Evolutionary conservation across 257 asterid genomes (phyloP), one percentile per base, ranked within the genome.

Genomic region (Nicotiana tomentosiformis): DNA sequence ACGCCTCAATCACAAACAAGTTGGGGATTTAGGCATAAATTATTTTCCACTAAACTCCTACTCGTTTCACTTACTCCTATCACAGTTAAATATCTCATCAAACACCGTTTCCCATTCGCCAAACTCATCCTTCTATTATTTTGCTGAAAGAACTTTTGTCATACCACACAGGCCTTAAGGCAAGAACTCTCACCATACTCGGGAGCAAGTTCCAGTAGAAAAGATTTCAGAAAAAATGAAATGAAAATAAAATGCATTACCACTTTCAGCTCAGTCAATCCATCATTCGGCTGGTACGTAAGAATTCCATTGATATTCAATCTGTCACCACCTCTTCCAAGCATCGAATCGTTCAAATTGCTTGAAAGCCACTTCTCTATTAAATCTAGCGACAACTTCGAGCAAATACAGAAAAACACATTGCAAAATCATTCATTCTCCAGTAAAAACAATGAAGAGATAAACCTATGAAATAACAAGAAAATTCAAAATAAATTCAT

Each of bases 361-460:
- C 83, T 86, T 2, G 90, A 85, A 60, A 96, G 84, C 98, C 99
- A 93, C 60, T 88, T 91, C 87, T 90, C 97, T 58, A 94, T 93
- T 84, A 96, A 89, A 93, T 96, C 99, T 90, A 96, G 77, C 20
- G 98, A 89, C 82, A 96, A 87, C 99, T 94, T 84, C 87, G 83
- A 85, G 29, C 77, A 43, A 69, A 85, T 8, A 80, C 37, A 33
- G 26, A 64, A 78, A 33, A 81, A 53, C 16, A 18, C 85, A 58
- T 26, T 15, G 26, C 17, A 29, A 7, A 51, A 51, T 51, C 80
- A 76, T 35, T 76, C 61, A 46, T 49, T 72, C 6, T 43, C 79
- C 79, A 46, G 7, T 72, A 46, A 9, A 81, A 58, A 9, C 12
- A 49, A 80, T 3, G 23, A 77, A 76, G 17, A 20, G 5, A 84